Evolutionary conservation across 164 flowering plant genomes (phyloP).

Genomic region (Annona squamosa): DNA sequence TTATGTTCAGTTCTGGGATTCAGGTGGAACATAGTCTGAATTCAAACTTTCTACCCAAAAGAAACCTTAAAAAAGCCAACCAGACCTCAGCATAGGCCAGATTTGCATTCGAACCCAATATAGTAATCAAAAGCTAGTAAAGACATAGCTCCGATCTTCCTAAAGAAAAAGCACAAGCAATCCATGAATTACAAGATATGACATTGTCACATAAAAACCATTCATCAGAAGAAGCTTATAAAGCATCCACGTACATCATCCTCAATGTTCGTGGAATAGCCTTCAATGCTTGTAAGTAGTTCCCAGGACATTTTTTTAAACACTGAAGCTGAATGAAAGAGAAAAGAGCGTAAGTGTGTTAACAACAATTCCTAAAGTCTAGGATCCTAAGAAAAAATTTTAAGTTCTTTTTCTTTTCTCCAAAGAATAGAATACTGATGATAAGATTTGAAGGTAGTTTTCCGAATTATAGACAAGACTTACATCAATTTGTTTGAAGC

Average conservation of each 20-base stretch:
- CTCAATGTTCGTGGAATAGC: conserved; percentile 91
- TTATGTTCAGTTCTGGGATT: too few relatives aligned
- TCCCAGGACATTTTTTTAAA: conserved; percentile 79
- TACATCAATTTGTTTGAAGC: neutral
- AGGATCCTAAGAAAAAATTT: neutral
- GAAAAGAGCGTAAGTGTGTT: neutral
- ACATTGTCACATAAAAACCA: too few relatives aligned
- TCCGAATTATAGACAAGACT: neutral
- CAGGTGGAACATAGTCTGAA: too few relatives aligned
- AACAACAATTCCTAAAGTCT: neutral
- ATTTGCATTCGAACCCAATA: too few relatives aligned
- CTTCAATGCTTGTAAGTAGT: conserved; percentile 77
- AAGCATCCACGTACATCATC: conserved; percentile 71
- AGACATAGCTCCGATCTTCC: neutral
- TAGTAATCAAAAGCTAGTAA: neutral
- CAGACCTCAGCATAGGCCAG: too few relatives aligned
- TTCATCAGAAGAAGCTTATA: neutral
- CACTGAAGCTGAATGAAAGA: conserved; percentile 56
- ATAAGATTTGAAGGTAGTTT: neutral
- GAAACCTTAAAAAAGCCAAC: too few relatives aligned
- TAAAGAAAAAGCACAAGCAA: too few relatives aligned
- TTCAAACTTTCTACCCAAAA: too few relatives aligned
- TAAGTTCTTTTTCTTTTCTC: neutral
- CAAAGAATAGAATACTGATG: neutral
- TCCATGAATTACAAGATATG: neutral